phyloP scores from a whole-genome alignment of 139 green algal genomes.

The Coelastrella sp. region DNA sequence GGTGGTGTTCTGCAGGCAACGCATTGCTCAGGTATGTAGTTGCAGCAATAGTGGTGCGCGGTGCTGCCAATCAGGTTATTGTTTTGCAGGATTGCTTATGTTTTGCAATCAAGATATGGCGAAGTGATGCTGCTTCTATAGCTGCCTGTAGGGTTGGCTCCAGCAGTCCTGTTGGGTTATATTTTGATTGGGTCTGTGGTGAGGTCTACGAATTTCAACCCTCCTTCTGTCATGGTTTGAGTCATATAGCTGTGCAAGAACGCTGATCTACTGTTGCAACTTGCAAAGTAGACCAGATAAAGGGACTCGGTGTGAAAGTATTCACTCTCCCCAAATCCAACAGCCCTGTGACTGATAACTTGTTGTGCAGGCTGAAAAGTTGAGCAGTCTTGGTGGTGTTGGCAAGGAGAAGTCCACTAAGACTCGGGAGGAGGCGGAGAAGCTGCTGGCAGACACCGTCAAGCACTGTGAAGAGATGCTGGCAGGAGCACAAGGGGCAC shows the following conservation, averaged over 20 bases:
- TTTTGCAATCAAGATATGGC: neutral
- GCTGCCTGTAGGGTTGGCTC: too few species aligned
- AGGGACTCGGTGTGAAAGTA: too few species aligned
- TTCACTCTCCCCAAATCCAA: neutral
- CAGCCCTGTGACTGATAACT: neutral
- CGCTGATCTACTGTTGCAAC: too few species aligned
- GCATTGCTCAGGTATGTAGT: slow-evolving; percentile 48
- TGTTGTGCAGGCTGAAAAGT: slow-evolving; percentile 49
- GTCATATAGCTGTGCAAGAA: too few species aligned
- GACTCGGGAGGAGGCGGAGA: slow-evolving; percentile 41
- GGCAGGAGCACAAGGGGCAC: neutral
- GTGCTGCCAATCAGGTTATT: neutral
- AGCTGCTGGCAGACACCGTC: slow-evolving; percentile 49
- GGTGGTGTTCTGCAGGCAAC: slow-evolving; percentile 53
- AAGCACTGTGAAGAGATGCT: slow-evolving; percentile 36
- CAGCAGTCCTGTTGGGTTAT: too few species aligned
- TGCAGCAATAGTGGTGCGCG: too few species aligned
- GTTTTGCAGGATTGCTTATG: neutral
- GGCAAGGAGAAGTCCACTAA: slow-evolving; percentile 25
- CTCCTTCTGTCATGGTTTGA: too few species aligned
- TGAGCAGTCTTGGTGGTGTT: slow-evolving; percentile 45
- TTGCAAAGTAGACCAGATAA: too few species aligned
- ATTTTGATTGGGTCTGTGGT: too few species aligned
- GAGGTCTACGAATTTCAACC: too few species aligned
- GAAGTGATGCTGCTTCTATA: too few species aligned